These are phyloP conservation scores for Fonsecaea monophora DNA, from an alignment of 2,329 filamentous ascomycete genomes.

Conservation along the genomic window DNA sequence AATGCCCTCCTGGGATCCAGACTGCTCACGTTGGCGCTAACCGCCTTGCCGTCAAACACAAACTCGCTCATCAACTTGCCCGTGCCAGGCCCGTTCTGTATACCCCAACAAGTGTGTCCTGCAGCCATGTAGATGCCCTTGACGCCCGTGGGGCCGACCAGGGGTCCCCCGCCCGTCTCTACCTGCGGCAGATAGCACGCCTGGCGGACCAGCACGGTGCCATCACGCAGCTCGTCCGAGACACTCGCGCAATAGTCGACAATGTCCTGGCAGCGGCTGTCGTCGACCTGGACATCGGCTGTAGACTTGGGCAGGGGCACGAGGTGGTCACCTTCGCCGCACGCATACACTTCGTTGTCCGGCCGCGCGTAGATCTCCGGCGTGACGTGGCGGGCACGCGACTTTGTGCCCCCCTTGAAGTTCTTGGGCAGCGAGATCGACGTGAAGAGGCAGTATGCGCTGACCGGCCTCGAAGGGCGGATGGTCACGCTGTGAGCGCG, in stretches of 20 bases:
- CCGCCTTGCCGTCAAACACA: slow-evolving; percentile 73
- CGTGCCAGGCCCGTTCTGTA: slow-evolving; percentile 92
- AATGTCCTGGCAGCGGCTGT: slow-evolving; percentile 80
- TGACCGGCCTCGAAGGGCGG: slow-evolving; percentile 59
- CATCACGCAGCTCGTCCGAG: slow-evolving; percentile 66
- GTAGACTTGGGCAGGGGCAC: slow-evolving; percentile 77
- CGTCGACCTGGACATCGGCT: slow-evolving; percentile 77
- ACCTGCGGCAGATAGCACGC: slow-evolving; percentile 93
- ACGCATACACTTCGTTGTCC: slow-evolving; percentile 89
- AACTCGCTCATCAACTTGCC: slow-evolving; percentile 81
- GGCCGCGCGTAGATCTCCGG: slow-evolving; percentile 95
- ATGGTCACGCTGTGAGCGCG: slow-evolving; percentile 70
- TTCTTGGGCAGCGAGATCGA: slow-evolving; percentile 75
- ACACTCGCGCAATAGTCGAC: slow-evolving; percentile 72
- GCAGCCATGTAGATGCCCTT: slow-evolving; percentile 80
- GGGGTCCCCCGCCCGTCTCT: slow-evolving; percentile 63
- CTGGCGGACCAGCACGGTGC: slow-evolving; percentile 76
- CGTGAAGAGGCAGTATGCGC: slow-evolving; percentile 70
- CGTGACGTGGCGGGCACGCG: slow-evolving; percentile 68
- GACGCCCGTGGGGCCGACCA: slow-evolving; percentile 77
- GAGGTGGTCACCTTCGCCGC: slow-evolving; percentile 81
- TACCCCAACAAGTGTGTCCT: slow-evolving; percentile 97
- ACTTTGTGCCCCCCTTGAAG: slow-evolving; percentile 63
- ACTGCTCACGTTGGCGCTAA: slow-evolving; percentile 69
- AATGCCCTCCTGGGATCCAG: slow-evolving; percentile 71